Evolutionary conservation across 2,329 filamentous ascomycete species (phyloP).

Genomic region (Dothidotthia symphoricarpi): DNA sequence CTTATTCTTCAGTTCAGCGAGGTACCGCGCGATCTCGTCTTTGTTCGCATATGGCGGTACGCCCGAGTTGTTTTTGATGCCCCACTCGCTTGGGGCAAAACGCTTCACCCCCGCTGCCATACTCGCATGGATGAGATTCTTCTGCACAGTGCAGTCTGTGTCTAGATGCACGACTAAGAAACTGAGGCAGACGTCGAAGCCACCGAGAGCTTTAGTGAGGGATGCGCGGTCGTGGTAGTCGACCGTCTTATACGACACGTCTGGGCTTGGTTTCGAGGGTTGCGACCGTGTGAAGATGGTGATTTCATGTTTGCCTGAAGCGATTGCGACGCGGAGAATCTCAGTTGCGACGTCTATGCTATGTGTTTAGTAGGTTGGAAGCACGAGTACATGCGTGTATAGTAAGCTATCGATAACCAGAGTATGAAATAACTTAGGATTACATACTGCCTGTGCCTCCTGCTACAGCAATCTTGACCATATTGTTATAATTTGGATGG

Average conservation of each 20-base stretch:
- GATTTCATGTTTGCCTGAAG: constrained; percentile 54
- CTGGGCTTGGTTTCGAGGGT: constrained; percentile 7
- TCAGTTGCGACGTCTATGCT: constrained; percentile 53
- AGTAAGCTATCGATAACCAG: too few relatives aligned
- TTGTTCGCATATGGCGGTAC: constrained; percentile 56
- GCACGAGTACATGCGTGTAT: too few relatives aligned
- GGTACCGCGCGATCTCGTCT: constrained; percentile 50
- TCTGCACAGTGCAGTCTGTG: constrained; percentile 22
- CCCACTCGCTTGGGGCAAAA: constrained; percentile 37
- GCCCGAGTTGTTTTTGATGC: constrained; percentile 27
- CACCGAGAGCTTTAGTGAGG: constrained; percentile 44
- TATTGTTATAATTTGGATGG: constrained; percentile 6
- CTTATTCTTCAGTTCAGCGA: constrained; percentile 48
- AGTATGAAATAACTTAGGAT: too few relatives aligned
- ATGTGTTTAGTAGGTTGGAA: not conserved
- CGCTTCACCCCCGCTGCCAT: constrained; percentile 29
- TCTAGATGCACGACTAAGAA: constrained; percentile 37
- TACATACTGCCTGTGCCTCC: constrained; percentile 39
- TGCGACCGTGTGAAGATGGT: constrained; percentile 50
- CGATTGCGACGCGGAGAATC: constrained; percentile 52
- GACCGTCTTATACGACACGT: constrained; percentile 44
- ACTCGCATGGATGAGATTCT: constrained; percentile 35
- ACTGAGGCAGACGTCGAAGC: constrained; percentile 52
- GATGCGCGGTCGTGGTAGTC: constrained; percentile 47
- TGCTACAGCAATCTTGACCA: constrained; percentile 39